A percentile compares a stretch with the other conserved stretches of the same genome.
Conservation (phyloP, 1,139 yeast species). For the Geotrichum macrosporum region DNA sequence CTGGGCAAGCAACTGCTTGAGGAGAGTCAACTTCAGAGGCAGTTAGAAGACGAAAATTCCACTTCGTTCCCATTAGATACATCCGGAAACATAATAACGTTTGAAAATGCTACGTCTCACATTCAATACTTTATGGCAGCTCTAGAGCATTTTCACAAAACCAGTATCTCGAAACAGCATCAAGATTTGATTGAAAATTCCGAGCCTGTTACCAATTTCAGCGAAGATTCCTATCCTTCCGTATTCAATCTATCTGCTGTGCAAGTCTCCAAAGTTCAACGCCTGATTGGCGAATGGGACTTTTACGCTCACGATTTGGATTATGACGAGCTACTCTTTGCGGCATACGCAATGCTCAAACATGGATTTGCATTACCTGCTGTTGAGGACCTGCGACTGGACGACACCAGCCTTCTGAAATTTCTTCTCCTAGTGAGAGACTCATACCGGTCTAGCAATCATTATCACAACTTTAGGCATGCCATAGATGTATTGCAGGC, state of each 20-base stretch:
- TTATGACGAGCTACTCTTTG: conserved; percentile 63
- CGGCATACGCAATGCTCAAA: conserved; percentile 54
- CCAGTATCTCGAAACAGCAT: not conserved
- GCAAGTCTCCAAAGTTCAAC: conserved; percentile 3
- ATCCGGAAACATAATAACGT: not conserved
- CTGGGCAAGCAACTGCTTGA: conserved; percentile 1
- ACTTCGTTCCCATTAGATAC: too few relatives aligned
- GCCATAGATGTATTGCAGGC: conserved; percentile 96
- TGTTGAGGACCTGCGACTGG: conserved; percentile 33
- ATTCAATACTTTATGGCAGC: conserved; percentile 4
- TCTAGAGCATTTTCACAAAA: conserved; percentile 7
- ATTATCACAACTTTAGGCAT: conserved; percentile 92
- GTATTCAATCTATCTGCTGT: conserved; percentile 13
- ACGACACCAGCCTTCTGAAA: conserved; percentile 49
- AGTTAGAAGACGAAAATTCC: not conserved
- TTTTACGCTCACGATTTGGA: conserved; percentile 66
- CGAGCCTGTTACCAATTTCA: not conserved
- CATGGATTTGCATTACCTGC: conserved; percentile 44
- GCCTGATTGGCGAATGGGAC: conserved; percentile 34
- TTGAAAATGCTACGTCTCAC: conserved; percentile 6
- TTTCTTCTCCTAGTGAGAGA: conserved; percentile 64
- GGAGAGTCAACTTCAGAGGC: not conserved
- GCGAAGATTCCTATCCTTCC: not conserved
- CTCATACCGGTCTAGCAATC: conserved; percentile 76
- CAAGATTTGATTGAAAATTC: not conserved